Evolutionary conservation across 208 protist species (phyloP), one percentile per base, ranked within the genome.

Genomic region (Leptomonas pyrrhocoris): DNA sequence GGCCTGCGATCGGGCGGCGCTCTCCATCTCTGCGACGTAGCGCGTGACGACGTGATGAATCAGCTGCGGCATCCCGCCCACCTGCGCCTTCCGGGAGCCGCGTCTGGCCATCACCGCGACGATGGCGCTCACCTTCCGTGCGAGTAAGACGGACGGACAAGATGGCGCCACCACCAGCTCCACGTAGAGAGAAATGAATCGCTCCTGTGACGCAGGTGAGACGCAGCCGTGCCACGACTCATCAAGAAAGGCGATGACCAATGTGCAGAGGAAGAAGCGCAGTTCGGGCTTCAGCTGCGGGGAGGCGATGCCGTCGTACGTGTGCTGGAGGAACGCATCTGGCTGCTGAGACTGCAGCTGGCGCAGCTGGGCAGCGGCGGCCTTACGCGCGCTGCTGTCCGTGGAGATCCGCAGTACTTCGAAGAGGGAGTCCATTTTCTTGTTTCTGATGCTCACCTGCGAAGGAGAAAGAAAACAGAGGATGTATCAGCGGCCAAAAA

Each of bases 211-310:
- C 9, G 73, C 72, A 11, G 68, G 73, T 0, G 74, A 27, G 15
- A 90, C 82, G 13, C 31, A 58, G 25, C 60, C 77, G 49, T 77
- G 83, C 91, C 91, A 96, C 13, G 82, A 82, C 21, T 91, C 79
- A 18, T 86, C 74, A 16, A 94, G 62, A 79, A 96, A 96, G 11
- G 79, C 45, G 12, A 88, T 31, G 0, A 94, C 77, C 0, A 78
- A 48, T 3, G 86, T 81, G 71, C 74, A 85, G 2, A 84, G 42
- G 63, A 94, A 96, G 65, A 96, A 96, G 11, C 91, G 88, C 23
- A 70, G 30, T 16, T 86, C 81, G 1, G 54, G 13, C 19, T 54
- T 15, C 4, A 73, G 43, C 19, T 73, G 23, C 12, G 68, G 1
- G 1, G 80, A 84, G 3, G 82, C 67, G 50, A 96, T 74, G 11